Evolutionary conservation across 2,329 filamentous ascomycete genomes (phyloP), one percentile per base, ranked within the genome.

Genomic region (Cadophora malorum): DNA sequence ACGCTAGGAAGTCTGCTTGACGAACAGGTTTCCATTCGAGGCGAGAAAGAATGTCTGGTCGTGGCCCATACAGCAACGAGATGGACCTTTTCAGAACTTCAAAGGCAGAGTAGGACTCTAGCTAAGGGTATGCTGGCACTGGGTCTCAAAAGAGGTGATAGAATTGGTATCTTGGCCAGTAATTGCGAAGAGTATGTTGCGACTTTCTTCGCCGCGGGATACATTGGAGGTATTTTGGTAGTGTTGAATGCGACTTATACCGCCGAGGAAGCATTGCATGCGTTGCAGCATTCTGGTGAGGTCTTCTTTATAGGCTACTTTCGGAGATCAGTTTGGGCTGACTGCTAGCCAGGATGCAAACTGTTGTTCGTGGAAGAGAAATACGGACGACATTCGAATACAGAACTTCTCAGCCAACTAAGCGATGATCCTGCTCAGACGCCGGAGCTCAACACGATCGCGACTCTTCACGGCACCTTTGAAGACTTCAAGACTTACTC

Each of bases 231-330:
- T 58, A 88, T 91, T 59, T 82, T 94, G 63, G 91, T 94, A 28
- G 92, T 94, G 52, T 81, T 94, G 72, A 94, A 94, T 80, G 94
- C 93, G 79, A 94, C 91, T 0, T 94, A 94, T 76, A 94, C 91
- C 1, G 85, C 88, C 3, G 87, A 85, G 1, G 92, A 94, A 79
- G 88, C 90, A 61, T 84, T 89, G 76, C 91, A 91, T 78, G 91
- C 90, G 4, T 78, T 94, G 35, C 85, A 85, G 63, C 92, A 93
- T 76, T 88, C 90, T n/a, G 88, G 89, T 91, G 79, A 72, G 82
- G 19, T 49, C 45, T 3, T 21, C 6, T 7, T 49, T 19, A 49
- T 21, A 2, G 12, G 12, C 5, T 8, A 21, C 21, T 7, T 49
- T 19, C 21, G 45, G 19, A 31, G 1, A 31, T n/a, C 19, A 21